Base-by-base conservation (phyloP, 164 flowering plant species). In the Paratinospora sagittata region DNA sequence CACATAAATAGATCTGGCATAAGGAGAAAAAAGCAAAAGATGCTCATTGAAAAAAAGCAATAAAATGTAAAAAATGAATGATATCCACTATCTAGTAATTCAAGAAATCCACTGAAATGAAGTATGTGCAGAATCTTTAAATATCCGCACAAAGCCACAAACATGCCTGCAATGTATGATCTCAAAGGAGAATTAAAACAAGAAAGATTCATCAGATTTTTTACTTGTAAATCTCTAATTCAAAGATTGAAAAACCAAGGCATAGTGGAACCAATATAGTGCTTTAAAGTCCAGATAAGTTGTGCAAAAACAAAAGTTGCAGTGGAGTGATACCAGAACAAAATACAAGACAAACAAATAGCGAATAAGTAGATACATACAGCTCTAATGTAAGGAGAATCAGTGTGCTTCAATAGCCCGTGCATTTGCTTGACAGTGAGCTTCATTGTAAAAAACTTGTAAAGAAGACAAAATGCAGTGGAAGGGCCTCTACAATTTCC, bases 401-500 rank as follows among this genome's bases (percentile, higher is more conserved):
- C 99, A 0, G 81, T 70, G 71, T 95, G 99, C 83, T 91, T 88
- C 61, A 95, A 73, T 1, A 95, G 78, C 2, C 91, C 94, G 67
- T 95, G 98, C 99, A 95, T 92, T 78, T 95, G 99, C 69, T 92
- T 95, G 72, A 91, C 91, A 33, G 99, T 95, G 66, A 95, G 94
- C 74, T 92, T 95, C 98, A 92, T 91, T 7, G 97, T 91, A 71
- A 92, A 91, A 49, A 92, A 91, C 82, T 95, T 95, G 84, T 95
- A 95, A 3, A 95, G 91, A 71, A 95, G 97, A 69, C 99, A 95
- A 77, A 89, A 89, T 26, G 99, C 90, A 0, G 98, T 92, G 11
- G 97, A 90, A 21, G 99, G 99, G 10, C 99, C 99, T 41, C 99
- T 86, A 70, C 99, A 95, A 73, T 95, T 95, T 12, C 99, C 98